Conservation (phyloP, 2,329 filamentous ascomycete genomes). For the Sporothrix inflata region DNA sequence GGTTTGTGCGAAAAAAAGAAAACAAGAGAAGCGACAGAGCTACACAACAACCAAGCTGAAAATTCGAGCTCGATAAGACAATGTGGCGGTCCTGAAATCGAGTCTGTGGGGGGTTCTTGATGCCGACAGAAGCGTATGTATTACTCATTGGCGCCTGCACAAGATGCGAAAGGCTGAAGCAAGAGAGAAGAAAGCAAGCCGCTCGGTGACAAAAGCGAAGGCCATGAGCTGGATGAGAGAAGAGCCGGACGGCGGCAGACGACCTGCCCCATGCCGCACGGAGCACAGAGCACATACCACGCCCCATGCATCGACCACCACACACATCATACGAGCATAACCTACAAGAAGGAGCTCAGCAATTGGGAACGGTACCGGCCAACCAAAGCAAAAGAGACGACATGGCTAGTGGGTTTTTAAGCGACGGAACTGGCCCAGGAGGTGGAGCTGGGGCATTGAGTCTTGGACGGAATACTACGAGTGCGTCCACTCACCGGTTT, state of each 20-base stretch:
- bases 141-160: not conserved
- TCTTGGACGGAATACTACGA: not conserved
- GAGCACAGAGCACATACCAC: not conserved
- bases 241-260: not conserved
- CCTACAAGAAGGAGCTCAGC: not conserved
- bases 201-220: not conserved
- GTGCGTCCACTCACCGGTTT: conserved; percentile 27
- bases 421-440: not conserved
- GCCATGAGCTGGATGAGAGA: not conserved
- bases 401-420: not conserved
- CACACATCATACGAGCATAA: not conserved
- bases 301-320: not conserved
- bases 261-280: not conserved
- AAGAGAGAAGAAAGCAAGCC: not conserved
- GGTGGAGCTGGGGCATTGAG: conserved; percentile 5
- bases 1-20: not conserved
- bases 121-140: not conserved
- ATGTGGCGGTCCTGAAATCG: not conserved
- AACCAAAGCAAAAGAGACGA: not conserved
- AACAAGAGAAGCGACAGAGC: not conserved
- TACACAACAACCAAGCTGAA: not conserved
- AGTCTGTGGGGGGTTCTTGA: not conserved
- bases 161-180: not conserved
- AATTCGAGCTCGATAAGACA: not conserved
- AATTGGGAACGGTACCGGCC: not conserved